Evolutionary conservation across 1,284 basidiomycete genomes (phyloP).

Genomic region (Trametes pubescens): DNA sequence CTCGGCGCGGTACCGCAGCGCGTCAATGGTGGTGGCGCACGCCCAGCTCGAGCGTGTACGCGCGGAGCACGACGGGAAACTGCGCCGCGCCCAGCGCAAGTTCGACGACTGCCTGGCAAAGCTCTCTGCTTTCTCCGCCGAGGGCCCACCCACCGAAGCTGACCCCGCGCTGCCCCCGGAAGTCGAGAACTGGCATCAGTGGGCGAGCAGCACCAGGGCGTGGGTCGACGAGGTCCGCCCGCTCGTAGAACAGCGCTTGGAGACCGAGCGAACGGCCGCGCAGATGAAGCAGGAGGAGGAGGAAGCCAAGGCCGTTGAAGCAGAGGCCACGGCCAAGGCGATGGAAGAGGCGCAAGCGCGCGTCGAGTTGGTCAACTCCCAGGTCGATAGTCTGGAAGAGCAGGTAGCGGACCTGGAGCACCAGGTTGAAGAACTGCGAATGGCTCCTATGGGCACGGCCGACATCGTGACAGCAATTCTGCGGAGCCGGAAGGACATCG

Average conservation of each 20-base stretch:
- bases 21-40: constrained; percentile 22
- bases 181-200: constrained; percentile 11
- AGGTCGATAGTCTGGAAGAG: constrained; percentile 16
- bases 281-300: constrained; percentile 16
- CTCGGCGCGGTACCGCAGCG: constrained; percentile 19
- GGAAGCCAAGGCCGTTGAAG: constrained; percentile 9
- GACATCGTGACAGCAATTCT: constrained; percentile 12
- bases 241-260: constrained; percentile 8
- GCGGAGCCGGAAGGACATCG: constrained; percentile 11
- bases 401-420: constrained; percentile 26
- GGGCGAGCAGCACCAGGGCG: constrained; percentile 2
- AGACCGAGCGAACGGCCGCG: neutral
- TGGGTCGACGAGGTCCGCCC: constrained; percentile 21
- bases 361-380: neutral
- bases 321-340: constrained; percentile 7
- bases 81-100: constrained; percentile 12
- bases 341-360: constrained; percentile 9
- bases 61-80: constrained; percentile 11
- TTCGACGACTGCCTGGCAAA: constrained; percentile 19
- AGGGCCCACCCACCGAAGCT: constrained; percentile 13
- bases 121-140: constrained; percentile 15
- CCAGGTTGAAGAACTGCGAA: constrained; percentile 17
- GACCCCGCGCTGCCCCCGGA: constrained; percentile 9
- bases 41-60: constrained; percentile 17
- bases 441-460: neutral